phyloP scores from a whole-genome alignment of 2,329 filamentous ascomycete species.

The Exophiala sp. region DNA sequence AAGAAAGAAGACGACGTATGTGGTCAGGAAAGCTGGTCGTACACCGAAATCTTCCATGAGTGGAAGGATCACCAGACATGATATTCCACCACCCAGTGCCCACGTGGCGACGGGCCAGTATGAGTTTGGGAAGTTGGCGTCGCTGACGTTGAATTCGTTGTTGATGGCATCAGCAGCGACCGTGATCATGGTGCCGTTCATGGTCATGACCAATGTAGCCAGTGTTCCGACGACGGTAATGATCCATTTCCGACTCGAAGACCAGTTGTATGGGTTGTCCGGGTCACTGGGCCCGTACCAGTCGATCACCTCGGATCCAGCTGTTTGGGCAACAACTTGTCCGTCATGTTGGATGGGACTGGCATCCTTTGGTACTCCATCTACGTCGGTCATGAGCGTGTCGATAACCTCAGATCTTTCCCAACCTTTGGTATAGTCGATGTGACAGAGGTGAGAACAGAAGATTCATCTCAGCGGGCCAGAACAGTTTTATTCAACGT shows the following conservation, averaged over 20 bases:
- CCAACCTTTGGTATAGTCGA: not conserved
- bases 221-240: slow-evolving; percentile 31
- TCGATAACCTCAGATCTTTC: too few species aligned
- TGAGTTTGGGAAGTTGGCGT: slow-evolving; percentile 38
- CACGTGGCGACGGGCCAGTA: slow-evolving; percentile 43
- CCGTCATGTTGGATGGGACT: slow-evolving; percentile 1
- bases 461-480: not conserved
- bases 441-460: not conserved
- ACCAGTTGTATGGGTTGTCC: slow-evolving; percentile 40
- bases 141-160: slow-evolving; percentile 23
- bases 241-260: slow-evolving; percentile 36
- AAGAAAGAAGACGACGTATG: slow-evolving; percentile 30
- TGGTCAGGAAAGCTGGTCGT: slow-evolving; percentile 31
- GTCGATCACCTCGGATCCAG: slow-evolving; percentile 1
- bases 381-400: slow-evolving; percentile 3
- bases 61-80: slow-evolving; percentile 41
- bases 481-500: too few species aligned
- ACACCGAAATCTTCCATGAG: slow-evolving; percentile 40
- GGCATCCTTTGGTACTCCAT: slow-evolving; percentile 5
- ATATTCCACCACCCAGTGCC: slow-evolving; percentile 42
- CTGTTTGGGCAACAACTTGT: not conserved
- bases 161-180: slow-evolving; percentile 38
- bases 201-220: slow-evolving; percentile 33
- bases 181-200: slow-evolving; percentile 41
- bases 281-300: slow-evolving; percentile 36